Conservation (phyloP, 73 alveolate genomes). For the Blepharisma japonicum region DNA sequence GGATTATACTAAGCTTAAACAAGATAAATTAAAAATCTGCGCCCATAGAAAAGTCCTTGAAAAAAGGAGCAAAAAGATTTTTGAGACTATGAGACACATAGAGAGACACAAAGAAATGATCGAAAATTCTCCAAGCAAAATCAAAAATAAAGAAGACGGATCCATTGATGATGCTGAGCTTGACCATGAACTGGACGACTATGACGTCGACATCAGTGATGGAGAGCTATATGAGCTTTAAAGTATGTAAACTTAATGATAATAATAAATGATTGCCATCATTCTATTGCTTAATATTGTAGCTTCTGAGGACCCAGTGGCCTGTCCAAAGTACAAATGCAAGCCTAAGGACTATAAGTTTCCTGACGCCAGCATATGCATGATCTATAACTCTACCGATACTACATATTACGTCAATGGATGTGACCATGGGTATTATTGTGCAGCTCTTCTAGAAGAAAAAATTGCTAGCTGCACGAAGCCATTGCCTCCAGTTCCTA, state of each 20-base stretch:
- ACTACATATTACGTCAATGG: background rate
- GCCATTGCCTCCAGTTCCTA: background rate
- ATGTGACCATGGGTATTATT: background rate
- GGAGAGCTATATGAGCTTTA: too few relatives aligned
- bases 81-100: background rate
- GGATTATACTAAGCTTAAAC: background rate
- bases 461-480: background rate
- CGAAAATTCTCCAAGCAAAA: too few relatives aligned
- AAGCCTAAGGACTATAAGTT: background rate
- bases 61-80: background rate
- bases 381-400: background rate
- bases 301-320: background rate
- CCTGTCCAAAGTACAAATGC: conserved; percentile 1
- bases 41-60: conserved; percentile 18
- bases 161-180: too few relatives aligned
- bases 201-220: too few relatives aligned
- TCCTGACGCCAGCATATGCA: background rate
- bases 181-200: too few relatives aligned
- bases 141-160: too few relatives aligned
- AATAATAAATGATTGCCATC: too few relatives aligned
- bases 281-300: background rate
- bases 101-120: background rate
- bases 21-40: background rate
- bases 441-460: background rate
- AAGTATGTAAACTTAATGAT: too few relatives aligned